Percentiles rank a stretch among this genome's conserved stretches.
Conservation (phyloP, 306 rosid species). For the Lablab purpureus region DNA sequence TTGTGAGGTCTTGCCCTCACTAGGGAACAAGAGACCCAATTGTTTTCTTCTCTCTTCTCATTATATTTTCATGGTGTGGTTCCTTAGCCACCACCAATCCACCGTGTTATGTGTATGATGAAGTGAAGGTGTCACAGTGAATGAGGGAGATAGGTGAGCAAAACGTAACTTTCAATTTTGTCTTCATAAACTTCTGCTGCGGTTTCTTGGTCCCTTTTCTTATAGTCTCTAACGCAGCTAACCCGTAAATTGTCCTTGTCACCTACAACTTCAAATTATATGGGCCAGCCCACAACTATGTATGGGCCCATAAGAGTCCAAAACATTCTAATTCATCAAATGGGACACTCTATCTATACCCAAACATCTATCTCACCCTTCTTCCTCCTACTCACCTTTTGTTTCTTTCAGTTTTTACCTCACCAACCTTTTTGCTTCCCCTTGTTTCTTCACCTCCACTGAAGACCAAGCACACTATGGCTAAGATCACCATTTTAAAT, state of each 20-base stretch:
- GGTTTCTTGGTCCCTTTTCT: slow-evolving; percentile 12
- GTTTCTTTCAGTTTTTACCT: neutral
- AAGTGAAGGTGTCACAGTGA: neutral
- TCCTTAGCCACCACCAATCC: neutral
- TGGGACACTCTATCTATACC: neutral
- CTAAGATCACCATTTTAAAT: neutral
- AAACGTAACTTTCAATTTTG: slow-evolving; percentile 34
- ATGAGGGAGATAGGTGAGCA: slow-evolving; percentile 37
- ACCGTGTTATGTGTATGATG: neutral
- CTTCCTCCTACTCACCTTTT: neutral
- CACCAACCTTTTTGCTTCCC: neutral
- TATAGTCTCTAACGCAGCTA: neutral
- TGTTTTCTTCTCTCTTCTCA: neutral
- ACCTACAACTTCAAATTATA: neutral
- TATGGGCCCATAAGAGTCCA: neutral
- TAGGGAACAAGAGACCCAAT: slow-evolving; percentile 36
- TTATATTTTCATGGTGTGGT: neutral
- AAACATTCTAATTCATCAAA: neutral
- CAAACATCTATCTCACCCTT: neutral
- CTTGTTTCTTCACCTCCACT: neutral
- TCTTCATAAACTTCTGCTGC: slow-evolving; percentile 21
- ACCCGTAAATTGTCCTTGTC: slow-evolving; percentile 25
- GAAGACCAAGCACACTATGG: neutral
- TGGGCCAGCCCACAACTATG: slow-evolving; percentile 24
- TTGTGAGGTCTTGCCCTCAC: slow-evolving; percentile 21